These are phyloP conservation scores for Tricholomella constricta DNA, from an alignment of 768 basidiomycete species.

Conservation along the genomic window DNA sequence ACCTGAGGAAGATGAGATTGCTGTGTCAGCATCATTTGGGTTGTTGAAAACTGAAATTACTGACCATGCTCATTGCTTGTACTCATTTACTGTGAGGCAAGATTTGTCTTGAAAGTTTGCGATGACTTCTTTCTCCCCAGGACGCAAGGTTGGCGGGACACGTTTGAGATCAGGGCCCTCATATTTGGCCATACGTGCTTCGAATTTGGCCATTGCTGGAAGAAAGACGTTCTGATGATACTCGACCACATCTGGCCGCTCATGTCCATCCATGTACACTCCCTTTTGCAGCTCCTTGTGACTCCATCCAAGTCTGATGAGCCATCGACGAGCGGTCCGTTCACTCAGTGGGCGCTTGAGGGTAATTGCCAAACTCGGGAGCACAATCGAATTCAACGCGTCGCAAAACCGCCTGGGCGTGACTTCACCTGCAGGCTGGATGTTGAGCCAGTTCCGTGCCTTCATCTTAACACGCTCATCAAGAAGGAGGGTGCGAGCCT, in stretches of 20 bases:
- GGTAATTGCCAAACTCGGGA: constrained; percentile 30
- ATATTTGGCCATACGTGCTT: constrained; percentile 6
- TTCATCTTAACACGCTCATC: neutral
- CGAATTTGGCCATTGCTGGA: constrained; percentile 5
- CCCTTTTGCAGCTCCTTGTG: constrained; percentile 24
- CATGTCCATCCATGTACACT: constrained; percentile 28
- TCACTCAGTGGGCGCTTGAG: constrained; percentile 24
- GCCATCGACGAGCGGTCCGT: constrained; percentile 40
- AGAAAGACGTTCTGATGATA: constrained; percentile 14
- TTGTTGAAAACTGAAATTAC: neutral
- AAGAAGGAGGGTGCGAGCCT: neutral
- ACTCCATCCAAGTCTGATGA: constrained; percentile 27
- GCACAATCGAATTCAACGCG: constrained; percentile 28
- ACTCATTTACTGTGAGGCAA: neutral
- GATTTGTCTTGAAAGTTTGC: neutral
- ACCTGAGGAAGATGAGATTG: neutral
- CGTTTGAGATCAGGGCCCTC: neutral
- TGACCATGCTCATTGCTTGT: neutral
- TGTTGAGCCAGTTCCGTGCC: constrained; percentile 17
- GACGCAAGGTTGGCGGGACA: neutral
- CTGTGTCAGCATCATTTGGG: neutral
- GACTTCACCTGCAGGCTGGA: constrained; percentile 29
- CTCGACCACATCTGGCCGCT: constrained; percentile 21
- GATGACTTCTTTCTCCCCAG: neutral
- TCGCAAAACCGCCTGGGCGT: constrained; percentile 27